Percentiles rank a stretch among this genome's conserved stretches.
phyloP scores from a whole-genome alignment of 768 basidiomycete genomes.

The Trametes cubensis region DNA sequence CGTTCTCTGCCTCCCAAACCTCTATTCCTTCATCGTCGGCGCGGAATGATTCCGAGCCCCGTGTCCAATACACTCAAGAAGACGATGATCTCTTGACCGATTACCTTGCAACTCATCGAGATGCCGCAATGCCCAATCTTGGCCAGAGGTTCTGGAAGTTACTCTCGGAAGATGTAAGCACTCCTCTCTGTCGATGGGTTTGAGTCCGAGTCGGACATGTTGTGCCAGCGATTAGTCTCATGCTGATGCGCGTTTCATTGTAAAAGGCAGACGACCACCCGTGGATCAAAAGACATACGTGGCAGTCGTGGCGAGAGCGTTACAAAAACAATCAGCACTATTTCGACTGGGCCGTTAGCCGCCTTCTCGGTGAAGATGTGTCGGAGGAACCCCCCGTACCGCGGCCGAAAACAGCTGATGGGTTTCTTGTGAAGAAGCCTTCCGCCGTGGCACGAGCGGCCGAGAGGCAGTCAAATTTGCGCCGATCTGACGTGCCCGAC shows the following conservation, averaged over 20 bases:
- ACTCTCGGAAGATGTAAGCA: constrained; percentile 11
- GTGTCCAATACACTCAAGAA: constrained; percentile 8
- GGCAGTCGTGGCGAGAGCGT: constrained; percentile 84
- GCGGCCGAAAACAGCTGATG: constrained; percentile 7
- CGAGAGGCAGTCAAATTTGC: not conserved
- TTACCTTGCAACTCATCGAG: constrained; percentile 11
- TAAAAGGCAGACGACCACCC: constrained; percentile 46
- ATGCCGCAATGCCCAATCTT: not conserved
- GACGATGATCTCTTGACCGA: constrained; percentile 18
- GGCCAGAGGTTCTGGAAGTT: constrained; percentile 15
- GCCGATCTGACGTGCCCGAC: no score
- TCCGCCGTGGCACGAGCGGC: not conserved
- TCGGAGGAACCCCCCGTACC: not conserved
- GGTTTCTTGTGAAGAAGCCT: not conserved
- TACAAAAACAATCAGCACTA: constrained; percentile 76
- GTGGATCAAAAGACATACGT: constrained; percentile 80
- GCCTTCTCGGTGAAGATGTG: not conserved
- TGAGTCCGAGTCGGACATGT: not conserved
- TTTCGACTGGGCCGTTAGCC: constrained; percentile 57
- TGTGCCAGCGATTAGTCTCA: not conserved
- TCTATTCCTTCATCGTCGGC: not conserved
- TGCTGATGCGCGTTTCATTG: not conserved
- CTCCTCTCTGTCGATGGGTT: not conserved
- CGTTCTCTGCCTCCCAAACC: not conserved
- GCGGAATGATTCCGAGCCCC: not conserved